Base-by-base conservation (phyloP, 1,284 basidiomycete genomes). In the Papiliotrema laurentii region DNA sequence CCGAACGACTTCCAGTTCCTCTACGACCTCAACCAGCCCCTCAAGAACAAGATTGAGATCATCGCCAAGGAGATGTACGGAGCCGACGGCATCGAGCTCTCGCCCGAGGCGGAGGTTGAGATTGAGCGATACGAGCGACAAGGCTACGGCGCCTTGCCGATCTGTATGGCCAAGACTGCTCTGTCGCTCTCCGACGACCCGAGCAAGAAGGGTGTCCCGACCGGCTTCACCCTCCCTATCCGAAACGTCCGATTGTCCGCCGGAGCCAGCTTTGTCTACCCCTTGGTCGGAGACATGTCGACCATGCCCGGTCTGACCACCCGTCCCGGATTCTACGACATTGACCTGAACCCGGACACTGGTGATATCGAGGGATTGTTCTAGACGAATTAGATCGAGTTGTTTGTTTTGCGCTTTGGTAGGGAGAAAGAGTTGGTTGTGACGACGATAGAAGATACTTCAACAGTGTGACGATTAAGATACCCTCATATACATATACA, bases 141-240 rank as follows among this genome's bases (percentile, higher is more conserved):
- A 75, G 66, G 66, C 41, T 71, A 71, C 64, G 58, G 57, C 39
- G 55, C 63, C 43, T 55, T 68, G 38, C 70, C 69, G 84, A 89
- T 93, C 68, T 97, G 93, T 76, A 93, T 97, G 90, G 93, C 94
- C 51, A 98, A 98, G 81, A 98, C 96, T 3, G 93, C 94, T 61
- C 87, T 96, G 61, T 94, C 90, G 19, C 91, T 97, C 78, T 93
- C 89, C 22, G 90, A 93, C 69, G 87, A 97, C 69, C 86, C 91
- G n/a, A 84, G 84, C 62, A 79, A 88, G 58, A 96, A 96, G 79
- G 85, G 85, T 60, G 89, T 88, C 2, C 90, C 92, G 4, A 83
- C 83, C 42, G 87, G 89, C 33, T 98, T 98, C 77, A 94, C 85
- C 5, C 79, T 98, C 51, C 93, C 94, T 9, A 93, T 99, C 68